Percentiles rank a stretch among this genome's conserved stretches.
phyloP scores from a whole-genome alignment of 2,329 filamentous ascomycete genomes.

The Cladophialophora carrionii region DNA sequence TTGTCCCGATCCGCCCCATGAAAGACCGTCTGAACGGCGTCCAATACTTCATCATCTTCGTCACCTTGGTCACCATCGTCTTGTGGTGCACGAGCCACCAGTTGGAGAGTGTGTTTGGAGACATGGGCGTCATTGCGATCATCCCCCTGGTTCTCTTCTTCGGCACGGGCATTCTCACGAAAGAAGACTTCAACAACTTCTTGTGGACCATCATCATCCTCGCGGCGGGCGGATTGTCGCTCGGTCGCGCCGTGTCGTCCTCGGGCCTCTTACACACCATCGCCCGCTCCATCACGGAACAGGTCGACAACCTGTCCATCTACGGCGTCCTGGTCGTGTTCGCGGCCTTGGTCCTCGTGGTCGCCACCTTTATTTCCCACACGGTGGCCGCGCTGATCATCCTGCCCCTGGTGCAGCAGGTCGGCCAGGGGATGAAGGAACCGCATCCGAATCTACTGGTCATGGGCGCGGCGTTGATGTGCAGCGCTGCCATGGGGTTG shows the following conservation, averaged over 20 bases:
- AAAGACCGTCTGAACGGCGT: slow-evolving; percentile 85
- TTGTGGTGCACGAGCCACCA: slow-evolving; percentile 94
- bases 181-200: slow-evolving; percentile 99
- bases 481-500: slow-evolving; percentile 93
- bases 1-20: slow-evolving; percentile 86
- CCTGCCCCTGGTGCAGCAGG: slow-evolving; percentile 82
- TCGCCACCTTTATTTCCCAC: slow-evolving; percentile 97
- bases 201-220: slow-evolving; percentile 98
- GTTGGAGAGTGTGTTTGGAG: slow-evolving; percentile 83
- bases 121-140: slow-evolving; percentile 98
- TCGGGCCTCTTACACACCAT: slow-evolving; percentile 91
- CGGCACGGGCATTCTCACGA: slow-evolving; percentile 91
- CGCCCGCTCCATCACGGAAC: slow-evolving; percentile 71
- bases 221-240: slow-evolving; percentile 85
- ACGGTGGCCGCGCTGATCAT: slow-evolving; percentile 96
- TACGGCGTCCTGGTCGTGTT: slow-evolving; percentile 90
- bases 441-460: slow-evolving; percentile 93
- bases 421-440: slow-evolving; percentile 81
- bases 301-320: slow-evolving; percentile 76
- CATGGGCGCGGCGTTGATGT: slow-evolving; percentile 95
- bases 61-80: slow-evolving; percentile 81
- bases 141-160: slow-evolving; percentile 96
- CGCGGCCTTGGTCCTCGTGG: slow-evolving; percentile 78
- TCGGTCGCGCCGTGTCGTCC: slow-evolving; percentile 91
- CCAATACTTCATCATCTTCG: slow-evolving; percentile 87